phyloP scores from a whole-genome alignment of 2,329 filamentous ascomycete genomes.

The Boeremia exigua region DNA sequence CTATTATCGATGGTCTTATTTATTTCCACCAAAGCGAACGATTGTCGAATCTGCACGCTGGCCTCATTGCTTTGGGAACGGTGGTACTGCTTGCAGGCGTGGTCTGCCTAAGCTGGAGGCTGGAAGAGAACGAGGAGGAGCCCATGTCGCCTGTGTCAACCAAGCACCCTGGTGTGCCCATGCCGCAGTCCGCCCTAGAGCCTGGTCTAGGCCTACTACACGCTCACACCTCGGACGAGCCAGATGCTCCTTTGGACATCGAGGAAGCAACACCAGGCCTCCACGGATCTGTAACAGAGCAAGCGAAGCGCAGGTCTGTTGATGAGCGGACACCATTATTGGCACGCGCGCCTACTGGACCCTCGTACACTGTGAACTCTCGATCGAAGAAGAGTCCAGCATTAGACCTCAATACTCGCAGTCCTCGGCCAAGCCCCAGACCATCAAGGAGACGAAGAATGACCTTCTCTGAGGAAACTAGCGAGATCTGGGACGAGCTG shows the following conservation, averaged over 20 bases:
- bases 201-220: conserved; percentile 84
- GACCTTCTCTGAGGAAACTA: conserved; percentile 69
- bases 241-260: conserved; percentile 34
- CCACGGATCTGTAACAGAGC: conserved; percentile 34
- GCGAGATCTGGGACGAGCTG: conserved; percentile 87
- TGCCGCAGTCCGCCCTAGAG: conserved; percentile 71
- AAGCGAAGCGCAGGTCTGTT: conserved; percentile 33
- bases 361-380: conserved; percentile 29
- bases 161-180: conserved; percentile 46
- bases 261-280: conserved; percentile 38
- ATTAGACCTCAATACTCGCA: conserved; percentile 24
- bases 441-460: conserved; percentile 42
- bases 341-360: conserved; percentile 42
- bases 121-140: conserved; percentile 75
- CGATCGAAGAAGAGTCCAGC: conserved; percentile 36
- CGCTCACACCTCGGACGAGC: conserved; percentile 65
- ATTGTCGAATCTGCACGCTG: conserved; percentile 76
- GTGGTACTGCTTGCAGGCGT: conserved; percentile 86
- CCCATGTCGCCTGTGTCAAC: conserved; percentile 52
- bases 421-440: conserved; percentile 33
- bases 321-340: conserved; percentile 48
- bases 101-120: conserved; percentile 88
- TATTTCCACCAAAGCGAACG: conserved; percentile 91
- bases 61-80: conserved; percentile 85
- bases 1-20: conserved; percentile 94